These are phyloP conservation scores for Globisporangium paddicum DNA, from an alignment of 352 stramenopile species.

Conservation along the genomic window DNA sequence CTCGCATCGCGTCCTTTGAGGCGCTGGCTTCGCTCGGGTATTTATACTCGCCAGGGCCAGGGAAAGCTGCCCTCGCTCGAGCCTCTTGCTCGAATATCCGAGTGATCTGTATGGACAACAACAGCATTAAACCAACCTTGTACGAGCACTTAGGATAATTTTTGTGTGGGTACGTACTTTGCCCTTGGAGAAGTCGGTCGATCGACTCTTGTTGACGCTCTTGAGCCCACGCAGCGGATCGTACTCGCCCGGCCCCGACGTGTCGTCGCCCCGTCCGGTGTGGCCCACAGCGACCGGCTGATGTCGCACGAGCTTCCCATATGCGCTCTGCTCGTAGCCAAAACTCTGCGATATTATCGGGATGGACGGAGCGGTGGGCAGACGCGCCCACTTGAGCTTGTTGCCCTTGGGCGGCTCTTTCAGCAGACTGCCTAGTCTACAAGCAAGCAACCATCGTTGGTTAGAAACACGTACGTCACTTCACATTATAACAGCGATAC, in stretches of 20 bases:
- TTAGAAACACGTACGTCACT: neutral
- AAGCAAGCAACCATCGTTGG: too few species aligned
- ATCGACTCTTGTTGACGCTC: slow-evolving; percentile 52
- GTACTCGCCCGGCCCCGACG: slow-evolving; percentile 65
- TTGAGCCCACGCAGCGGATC: slow-evolving; percentile 64
- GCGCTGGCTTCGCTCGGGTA: slow-evolving; percentile 19
- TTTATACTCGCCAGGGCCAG: slow-evolving; percentile 68
- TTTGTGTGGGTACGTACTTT: slow-evolving; percentile 21
- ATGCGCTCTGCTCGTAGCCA: slow-evolving; percentile 66
- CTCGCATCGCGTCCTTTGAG: slow-evolving; percentile 36
- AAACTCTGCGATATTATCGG: slow-evolving; percentile 70
- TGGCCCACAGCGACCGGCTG: slow-evolving; percentile 51
- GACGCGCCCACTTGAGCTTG: slow-evolving; percentile 62
- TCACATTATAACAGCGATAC: too few species aligned
- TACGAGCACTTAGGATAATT: too few species aligned
- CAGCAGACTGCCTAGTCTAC: slow-evolving; percentile 25
- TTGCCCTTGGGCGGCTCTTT: slow-evolving; percentile 26
- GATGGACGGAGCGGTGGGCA: slow-evolving; percentile 72
- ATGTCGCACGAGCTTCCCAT: slow-evolving; percentile 70
- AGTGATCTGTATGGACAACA: slow-evolving; percentile 23
- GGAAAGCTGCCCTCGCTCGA: slow-evolving; percentile 42
- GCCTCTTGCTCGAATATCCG: slow-evolving; percentile 64
- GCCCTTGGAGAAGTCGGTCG: slow-evolving; percentile 73
- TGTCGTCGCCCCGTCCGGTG: slow-evolving; percentile 50
- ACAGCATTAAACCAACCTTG: too few species aligned